Conservation (phyloP, 2,329 filamentous ascomycete species). For the Scedosporium aurantiacum region DNA sequence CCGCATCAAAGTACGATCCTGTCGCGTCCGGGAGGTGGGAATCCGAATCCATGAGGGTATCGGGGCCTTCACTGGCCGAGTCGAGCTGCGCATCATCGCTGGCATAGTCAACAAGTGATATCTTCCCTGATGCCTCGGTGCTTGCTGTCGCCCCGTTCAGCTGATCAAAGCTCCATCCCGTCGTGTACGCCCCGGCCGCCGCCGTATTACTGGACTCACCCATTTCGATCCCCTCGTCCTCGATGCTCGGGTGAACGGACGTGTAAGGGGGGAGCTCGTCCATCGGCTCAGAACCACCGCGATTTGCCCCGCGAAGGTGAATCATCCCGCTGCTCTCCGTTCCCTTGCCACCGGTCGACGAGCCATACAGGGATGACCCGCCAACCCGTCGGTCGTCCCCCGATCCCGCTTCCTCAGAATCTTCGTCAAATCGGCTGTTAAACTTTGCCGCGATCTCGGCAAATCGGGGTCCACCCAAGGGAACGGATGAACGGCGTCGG, state of each 20-base stretch:
- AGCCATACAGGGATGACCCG: conserved; percentile 77
- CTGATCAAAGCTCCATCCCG: conserved; percentile 36
- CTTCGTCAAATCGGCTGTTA: conserved; percentile 35
- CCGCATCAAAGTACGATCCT: conserved; percentile 9
- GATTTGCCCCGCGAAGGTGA: conserved; percentile 46
- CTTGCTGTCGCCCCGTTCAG: conserved; percentile 15
- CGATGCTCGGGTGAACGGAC: conserved; percentile 30
- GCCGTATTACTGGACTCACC: conserved; percentile 16
- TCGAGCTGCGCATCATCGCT: conserved; percentile 34
- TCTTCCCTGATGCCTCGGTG: conserved; percentile 20
- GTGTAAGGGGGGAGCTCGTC: conserved; percentile 24
- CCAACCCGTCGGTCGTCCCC: conserved; percentile 79
- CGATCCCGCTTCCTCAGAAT: conserved; percentile 36
- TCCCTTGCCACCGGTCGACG: conserved; percentile 67
- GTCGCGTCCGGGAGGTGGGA: conserved; percentile 9
- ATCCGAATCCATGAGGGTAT: conserved; percentile 9
- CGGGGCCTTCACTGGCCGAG: conserved; percentile 23
- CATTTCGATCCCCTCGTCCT: conserved; percentile 37
- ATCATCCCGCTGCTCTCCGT: conserved; percentile 57
- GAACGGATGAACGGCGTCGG: conserved; percentile 64
- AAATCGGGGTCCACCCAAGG: conserved; percentile 71
- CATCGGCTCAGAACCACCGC: conserved; percentile 39
- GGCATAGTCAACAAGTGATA: conserved; percentile 22
- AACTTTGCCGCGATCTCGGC: conserved; percentile 58
- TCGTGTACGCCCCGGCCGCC: conserved; percentile 20